Evolutionary conservation across 2,329 filamentous ascomycete genomes (phyloP), one percentile per base, ranked within the genome.

Genomic region (Stagonosporopsis chrysanthemi): DNA sequence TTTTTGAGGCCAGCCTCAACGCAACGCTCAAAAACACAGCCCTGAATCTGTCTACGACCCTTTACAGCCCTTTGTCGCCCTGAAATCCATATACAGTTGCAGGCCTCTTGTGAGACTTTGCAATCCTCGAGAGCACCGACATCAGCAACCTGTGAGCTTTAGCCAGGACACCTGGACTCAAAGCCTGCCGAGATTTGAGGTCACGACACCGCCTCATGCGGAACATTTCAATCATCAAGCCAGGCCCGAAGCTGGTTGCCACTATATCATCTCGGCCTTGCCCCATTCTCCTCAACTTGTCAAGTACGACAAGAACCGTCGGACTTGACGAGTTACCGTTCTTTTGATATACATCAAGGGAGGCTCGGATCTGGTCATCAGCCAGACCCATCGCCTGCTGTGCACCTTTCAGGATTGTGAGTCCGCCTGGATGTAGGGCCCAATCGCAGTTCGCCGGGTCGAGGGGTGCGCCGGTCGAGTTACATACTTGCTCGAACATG

Each of bases 391-490:
- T 80, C 1, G 78, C 80, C 39, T 78, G 78, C 70, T 90, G 84
- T 0, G 88, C 85, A 0, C 87, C 86, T 0, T 85, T 81, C 2
- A 91, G 77, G 39, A 91, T 89, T 1, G 87, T 86, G 0, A 86
- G 81, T 17, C 88, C 88, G 4, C 88, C 88, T 0, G 88, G 88
- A 64, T 91, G 88, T 69, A 91, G 83, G 0, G 88, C 88, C 88
- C 88, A 91, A 77, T 91, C 88, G 62, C 89, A 90, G 57, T 88
- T 84, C 0, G 79, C 71, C 0, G 87, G 78, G 0, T 71, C 62
- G n/a, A 47, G 71, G 3, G 52, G 22, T 15, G 4, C 31, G 3
- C 17, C 5, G 7, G 28, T 11, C 8, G 50, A 17, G 9, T 33
- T 39, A 19, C 49, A 54, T 2, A 70, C 52, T 67, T 75, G 22